phyloP scores from a whole-genome alignment of 257 asterid genomes.

The Nicotiana benthamiana region DNA sequence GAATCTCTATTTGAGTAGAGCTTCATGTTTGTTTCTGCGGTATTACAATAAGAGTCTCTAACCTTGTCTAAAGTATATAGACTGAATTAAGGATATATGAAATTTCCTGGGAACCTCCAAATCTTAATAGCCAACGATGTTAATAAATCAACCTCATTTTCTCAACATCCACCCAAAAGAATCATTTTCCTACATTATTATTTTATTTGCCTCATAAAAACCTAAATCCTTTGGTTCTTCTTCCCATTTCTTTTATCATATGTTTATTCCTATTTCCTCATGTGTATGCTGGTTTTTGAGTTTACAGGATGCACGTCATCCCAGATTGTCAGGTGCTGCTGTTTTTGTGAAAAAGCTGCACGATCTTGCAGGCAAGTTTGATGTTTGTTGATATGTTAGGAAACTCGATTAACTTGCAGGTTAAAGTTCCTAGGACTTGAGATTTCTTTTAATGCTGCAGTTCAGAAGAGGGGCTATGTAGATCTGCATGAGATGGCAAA shows the following conservation, averaged over 20 bases:
- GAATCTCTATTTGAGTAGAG: background rate
- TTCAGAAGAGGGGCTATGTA: constrained; percentile 85
- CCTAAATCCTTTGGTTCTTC: background rate
- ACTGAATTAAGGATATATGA: background rate
- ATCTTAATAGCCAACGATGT: background rate
- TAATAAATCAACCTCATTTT: background rate
- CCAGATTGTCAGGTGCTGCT: constrained; percentile 87
- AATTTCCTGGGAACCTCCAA: background rate
- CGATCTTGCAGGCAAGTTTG: constrained; percentile 79
- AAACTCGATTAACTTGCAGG: constrained; percentile 1
- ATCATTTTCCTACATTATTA: background rate
- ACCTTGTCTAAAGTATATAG: background rate
- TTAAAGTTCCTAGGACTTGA: constrained; percentile 10
- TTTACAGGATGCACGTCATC: constrained; percentile 74
- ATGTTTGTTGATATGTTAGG: background rate
- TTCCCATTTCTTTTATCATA: background rate
- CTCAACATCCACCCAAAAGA: background rate
- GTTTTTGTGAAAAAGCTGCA: constrained; percentile 79
- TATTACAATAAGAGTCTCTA: background rate
- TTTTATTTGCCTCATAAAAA: background rate
- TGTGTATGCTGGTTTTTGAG: constrained; percentile 8
- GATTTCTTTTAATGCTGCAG: constrained; percentile 34
- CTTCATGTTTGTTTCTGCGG: background rate
- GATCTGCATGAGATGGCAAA: constrained; percentile 81
- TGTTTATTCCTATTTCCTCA: background rate